Evolutionary conservation across 495 filamentous ascomycete genomes (phyloP).

Genomic region (Eremomyces bilateralis): DNA sequence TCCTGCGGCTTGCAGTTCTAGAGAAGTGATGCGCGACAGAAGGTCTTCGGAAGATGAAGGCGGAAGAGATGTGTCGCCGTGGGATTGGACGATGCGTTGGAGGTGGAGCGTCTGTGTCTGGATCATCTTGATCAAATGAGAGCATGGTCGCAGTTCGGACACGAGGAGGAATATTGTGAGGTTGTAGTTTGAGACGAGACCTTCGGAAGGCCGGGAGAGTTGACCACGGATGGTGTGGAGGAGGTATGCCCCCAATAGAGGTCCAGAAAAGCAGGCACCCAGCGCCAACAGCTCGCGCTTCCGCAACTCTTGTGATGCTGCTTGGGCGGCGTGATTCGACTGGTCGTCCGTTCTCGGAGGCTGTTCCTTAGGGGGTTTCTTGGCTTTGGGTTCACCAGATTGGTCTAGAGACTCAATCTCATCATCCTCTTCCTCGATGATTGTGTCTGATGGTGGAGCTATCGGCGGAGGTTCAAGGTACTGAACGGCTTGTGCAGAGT

Average conservation of each 20-base stretch:
- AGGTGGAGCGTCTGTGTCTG: slow-evolving; percentile 63
- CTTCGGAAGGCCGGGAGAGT: slow-evolving; percentile 64
- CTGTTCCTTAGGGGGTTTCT: slow-evolving; percentile 19
- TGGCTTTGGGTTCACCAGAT: background rate
- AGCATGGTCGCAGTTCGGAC: slow-evolving; percentile 59
- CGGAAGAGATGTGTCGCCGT: no score
- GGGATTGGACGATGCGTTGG: slow-evolving; percentile 43
- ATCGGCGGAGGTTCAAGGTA: slow-evolving; percentile 4
- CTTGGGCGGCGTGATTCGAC: slow-evolving; percentile 1
- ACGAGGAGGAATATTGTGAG: slow-evolving; percentile 84
- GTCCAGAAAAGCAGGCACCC: slow-evolving; percentile 55
- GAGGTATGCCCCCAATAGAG: slow-evolving; percentile 54
- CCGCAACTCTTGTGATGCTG: slow-evolving; percentile 33
- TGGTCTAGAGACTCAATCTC: slow-evolving; percentile 12
- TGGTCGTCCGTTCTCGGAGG: slow-evolving; percentile 10
- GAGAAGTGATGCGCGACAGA: slow-evolving; percentile 37
- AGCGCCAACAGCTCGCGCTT: slow-evolving; percentile 54
- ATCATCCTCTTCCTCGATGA: slow-evolving; percentile 27
- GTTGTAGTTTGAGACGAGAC: slow-evolving; percentile 77
- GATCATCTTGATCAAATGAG: slow-evolving; percentile 62
- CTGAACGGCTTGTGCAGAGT: slow-evolving; percentile 36
- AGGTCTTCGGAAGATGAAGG: slow-evolving; percentile 28
- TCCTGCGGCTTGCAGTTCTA: slow-evolving; percentile 31
- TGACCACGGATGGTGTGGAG: slow-evolving; percentile 53
- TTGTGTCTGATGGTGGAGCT: slow-evolving; percentile 20